Base-by-base conservation (phyloP, 352 stramenopile species). In the Phytophthora lateralis region DNA sequence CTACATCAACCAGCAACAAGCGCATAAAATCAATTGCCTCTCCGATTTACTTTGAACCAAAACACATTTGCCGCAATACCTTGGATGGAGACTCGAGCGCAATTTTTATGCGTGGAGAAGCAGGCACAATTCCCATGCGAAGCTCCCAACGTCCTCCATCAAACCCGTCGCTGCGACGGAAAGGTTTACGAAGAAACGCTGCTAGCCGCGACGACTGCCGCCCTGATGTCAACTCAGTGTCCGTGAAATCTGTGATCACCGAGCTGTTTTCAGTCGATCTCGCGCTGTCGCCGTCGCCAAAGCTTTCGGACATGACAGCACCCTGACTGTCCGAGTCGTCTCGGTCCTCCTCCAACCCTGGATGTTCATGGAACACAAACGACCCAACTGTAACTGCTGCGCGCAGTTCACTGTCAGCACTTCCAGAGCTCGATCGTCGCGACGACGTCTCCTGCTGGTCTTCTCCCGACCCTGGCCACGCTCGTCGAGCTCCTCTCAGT, bases 241-340 rank as follows among this genome's bases (percentile, higher is more conserved):
- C 83, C 0, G 69, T 74, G 27, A 83, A 56, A 20, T 92, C 83
- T 8, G 83, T 75, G 41, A 89, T 50, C 4, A 90, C 71, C 0
- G 83, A 92, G 65, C 81, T 90, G 53, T 88, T 88, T 55, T 90
- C 79, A 0, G 83, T 92, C 4, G 81, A 89, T 21, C 77, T 66
- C 0, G 71, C 76, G 55, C 83, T 92, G 64, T 92, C 79, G 2
- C 75, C 83, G 42, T 92, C 83, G 2, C 83, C 81, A 65, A 92
- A 92, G 35, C 80, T 90, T 60, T 92, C 83, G 0, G 83, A 92
- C 46, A 87, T 75, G 48, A 92, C 83, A 11, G 83, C 83, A 44
- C 75, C 69, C 43, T 88, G 83, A 45, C 81, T 90, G 44, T 89
- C 80, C 11, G 79, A 69, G 42, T 92, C 83, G 18, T 89, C 75